Evolutionary conservation across 2,329 filamentous ascomycete species (phyloP).

Genomic region (Trichoderma hamatum): DNA sequence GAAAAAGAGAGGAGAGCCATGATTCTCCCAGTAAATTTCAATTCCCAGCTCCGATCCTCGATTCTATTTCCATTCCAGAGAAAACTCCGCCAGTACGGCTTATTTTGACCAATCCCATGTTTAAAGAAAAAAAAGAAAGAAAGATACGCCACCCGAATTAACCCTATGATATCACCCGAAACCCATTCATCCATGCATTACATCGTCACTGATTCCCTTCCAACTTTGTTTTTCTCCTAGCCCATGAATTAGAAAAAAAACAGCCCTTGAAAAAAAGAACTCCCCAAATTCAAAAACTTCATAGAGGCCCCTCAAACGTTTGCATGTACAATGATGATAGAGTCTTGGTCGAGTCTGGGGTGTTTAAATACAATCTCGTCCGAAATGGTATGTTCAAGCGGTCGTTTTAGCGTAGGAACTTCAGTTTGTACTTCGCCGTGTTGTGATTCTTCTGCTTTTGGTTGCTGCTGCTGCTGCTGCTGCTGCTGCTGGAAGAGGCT

Average conservation of each 20-base stretch:
- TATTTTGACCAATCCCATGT: neutral
- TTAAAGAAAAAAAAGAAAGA: neutral
- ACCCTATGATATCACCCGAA: neutral
- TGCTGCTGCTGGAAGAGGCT: neutral
- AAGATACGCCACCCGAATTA: neutral
- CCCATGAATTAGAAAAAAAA: neutral
- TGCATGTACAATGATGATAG: neutral
- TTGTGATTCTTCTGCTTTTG: neutral
- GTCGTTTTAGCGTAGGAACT: conserved; percentile 1
- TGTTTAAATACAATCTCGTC: conserved; percentile 12
- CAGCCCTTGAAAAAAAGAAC: neutral
- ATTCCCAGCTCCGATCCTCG: neutral
- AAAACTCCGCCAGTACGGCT: neutral
- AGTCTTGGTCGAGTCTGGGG: conserved; percentile 1
- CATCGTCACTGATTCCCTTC: neutral
- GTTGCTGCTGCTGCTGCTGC: neutral
- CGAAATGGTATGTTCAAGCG: neutral
- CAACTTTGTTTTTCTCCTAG: too few relatives aligned
- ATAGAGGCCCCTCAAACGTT: neutral
- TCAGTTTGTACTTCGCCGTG: neutral
- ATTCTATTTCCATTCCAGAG: neutral
- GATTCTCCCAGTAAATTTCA: neutral
- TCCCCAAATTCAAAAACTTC: neutral
- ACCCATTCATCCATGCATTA: conserved; percentile 8
- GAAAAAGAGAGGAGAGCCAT: neutral